Conservation (phyloP, 768 basidiomycete genomes). For the Gautieria morchelliformis region DNA sequence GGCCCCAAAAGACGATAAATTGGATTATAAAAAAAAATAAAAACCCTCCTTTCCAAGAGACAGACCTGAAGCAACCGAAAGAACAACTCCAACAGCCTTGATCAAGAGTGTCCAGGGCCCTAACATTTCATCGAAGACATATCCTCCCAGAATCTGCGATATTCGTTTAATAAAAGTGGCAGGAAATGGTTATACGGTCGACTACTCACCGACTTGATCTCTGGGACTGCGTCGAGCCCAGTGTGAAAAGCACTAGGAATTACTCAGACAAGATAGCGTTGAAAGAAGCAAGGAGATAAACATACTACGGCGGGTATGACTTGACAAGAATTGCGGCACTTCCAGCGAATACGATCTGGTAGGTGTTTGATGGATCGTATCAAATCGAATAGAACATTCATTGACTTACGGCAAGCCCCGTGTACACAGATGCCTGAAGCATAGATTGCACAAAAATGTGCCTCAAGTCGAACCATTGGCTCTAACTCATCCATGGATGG, state of each 20-base stretch:
- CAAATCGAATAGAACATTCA: background rate
- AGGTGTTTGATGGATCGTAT: background rate
- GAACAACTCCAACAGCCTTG: slow-evolving; percentile 73
- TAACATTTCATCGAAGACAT: slow-evolving; percentile 82
- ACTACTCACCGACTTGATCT: slow-evolving; percentile 61
- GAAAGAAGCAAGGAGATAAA: background rate
- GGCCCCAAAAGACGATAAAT: too few species aligned
- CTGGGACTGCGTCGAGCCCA: slow-evolving; percentile 52
- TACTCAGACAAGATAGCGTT: slow-evolving; percentile 1
- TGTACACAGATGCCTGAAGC: slow-evolving; percentile 56
- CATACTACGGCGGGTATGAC: slow-evolving; percentile 64
- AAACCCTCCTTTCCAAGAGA: slow-evolving; percentile 80
- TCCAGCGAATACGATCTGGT: slow-evolving; percentile 50
- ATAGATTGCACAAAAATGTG: slow-evolving; percentile 53
- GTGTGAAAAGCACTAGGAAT: slow-evolving; percentile 60
- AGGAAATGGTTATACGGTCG: background rate
- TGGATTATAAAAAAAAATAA: too few species aligned
- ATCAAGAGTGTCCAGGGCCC: slow-evolving; percentile 79
- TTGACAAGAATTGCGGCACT: slow-evolving; percentile 56
- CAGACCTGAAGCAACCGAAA: slow-evolving; percentile 78
- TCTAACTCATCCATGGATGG: slow-evolving; percentile 60
- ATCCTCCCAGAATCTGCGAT: slow-evolving; percentile 65
- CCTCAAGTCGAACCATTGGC: slow-evolving; percentile 42
- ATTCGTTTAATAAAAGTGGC: background rate
- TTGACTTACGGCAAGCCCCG: slow-evolving; percentile 47